Evolutionary conservation across 108 stramenopile genomes (phyloP), one percentile per base, ranked within the genome.

Genomic region (Skeletonema costatum): DNA sequence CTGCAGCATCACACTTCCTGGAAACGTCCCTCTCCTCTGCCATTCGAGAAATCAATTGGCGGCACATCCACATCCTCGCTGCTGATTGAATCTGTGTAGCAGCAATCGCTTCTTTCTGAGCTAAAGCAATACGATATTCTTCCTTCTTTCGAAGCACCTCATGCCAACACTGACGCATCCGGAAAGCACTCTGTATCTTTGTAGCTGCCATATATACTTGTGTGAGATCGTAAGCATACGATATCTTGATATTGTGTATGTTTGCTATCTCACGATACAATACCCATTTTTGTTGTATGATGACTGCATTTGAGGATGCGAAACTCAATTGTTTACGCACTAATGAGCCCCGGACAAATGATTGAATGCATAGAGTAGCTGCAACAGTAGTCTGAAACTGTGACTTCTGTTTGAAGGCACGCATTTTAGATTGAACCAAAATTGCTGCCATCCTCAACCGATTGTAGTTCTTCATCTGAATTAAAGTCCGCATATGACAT

Each of bases 281-380:
- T 48, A 1, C 64, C 60, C 46, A 66, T 48, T 32, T 6, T 35
- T 21, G 65, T 44, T 78, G 68, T 50, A 35, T 61, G 41, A 44
- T 21, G 19, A 42, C 46, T 11, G n/a, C 60, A 29, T 46, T 32
- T 56, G 48, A 42, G 6, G 5, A 41, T 33, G 12, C 50, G 5
- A 12, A 48, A 31, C 17, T 38, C 10, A 63, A 60, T 11, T 48
- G 38, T 39, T 70, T 36, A 7, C 48, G 14, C 0, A 33, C 38
- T 17, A 46, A 16, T 3, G 12, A 9, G 32, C 31, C 44, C 1
- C 77, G 50, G 2, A 70, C 61, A 60, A 65, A 66, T 19, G 76
- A 50, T 65, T 77, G 76, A 14, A 68, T 29, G 7, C 5, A 51
- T 35, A 77, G 36, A 48, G 42, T 39, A 32, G 62, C 60, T 9